phyloP scores from a whole-genome alignment of 805 yeast species.

The Soucietia sequanensis region DNA sequence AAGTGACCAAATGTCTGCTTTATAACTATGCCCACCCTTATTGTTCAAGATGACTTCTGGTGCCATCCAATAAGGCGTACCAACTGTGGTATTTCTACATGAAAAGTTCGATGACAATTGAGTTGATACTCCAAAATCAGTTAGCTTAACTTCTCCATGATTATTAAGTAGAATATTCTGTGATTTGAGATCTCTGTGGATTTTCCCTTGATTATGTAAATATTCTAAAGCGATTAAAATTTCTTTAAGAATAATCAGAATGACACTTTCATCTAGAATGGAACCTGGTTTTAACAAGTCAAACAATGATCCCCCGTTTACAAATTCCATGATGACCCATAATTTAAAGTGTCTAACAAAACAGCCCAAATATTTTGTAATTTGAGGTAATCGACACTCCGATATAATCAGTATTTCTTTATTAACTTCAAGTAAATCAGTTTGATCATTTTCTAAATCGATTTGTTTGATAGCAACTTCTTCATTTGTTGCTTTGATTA shows the following conservation, averaged over 20 bases:
- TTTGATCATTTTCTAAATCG: slow-evolving; percentile 64
- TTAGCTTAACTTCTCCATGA: slow-evolving; percentile 40
- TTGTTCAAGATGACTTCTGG: slow-evolving; percentile 58
- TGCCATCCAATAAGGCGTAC: slow-evolving; percentile 67
- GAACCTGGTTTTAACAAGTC: slow-evolving; percentile 63
- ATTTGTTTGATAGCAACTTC: slow-evolving; percentile 65
- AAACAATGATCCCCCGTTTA: slow-evolving; percentile 75
- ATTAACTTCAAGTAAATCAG: slow-evolving; percentile 68
- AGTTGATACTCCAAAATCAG: slow-evolving; percentile 47
- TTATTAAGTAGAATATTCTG: slow-evolving; percentile 39
- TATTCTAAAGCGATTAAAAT: slow-evolving; percentile 61
- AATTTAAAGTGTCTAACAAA: slow-evolving; percentile 66
- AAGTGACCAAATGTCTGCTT: slow-evolving; percentile 78
- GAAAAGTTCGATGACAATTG: slow-evolving; percentile 43
- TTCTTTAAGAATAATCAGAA: slow-evolving; percentile 54
- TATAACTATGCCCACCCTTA: slow-evolving; percentile 52
- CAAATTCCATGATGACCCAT: slow-evolving; percentile 79
- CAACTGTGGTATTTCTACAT: slow-evolving; percentile 46
- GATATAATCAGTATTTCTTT: slow-evolving; percentile 68
- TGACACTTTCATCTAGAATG: slow-evolving; percentile 48
- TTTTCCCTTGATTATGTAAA: slow-evolving; percentile 69
- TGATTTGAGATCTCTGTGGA: slow-evolving; percentile 56
- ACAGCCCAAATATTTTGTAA: slow-evolving; percentile 70
- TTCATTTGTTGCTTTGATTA: slow-evolving; percentile 40
- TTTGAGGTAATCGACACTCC: slow-evolving; percentile 60